phyloP scores from a whole-genome alignment of 1,284 basidiomycete genomes.

The Apiotrichum laibachii region DNA sequence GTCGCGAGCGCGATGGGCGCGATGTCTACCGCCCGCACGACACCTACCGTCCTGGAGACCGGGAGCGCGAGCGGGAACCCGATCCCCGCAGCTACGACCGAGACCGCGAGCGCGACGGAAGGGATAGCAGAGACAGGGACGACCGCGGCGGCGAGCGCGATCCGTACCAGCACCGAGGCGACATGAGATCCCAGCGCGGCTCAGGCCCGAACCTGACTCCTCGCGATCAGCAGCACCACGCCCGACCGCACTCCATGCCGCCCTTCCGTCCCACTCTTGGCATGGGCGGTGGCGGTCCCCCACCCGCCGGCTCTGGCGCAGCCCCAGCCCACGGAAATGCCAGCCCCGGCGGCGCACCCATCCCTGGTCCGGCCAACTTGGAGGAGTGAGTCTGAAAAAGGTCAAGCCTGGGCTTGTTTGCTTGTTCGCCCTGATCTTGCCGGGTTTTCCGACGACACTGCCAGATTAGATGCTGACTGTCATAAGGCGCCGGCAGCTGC shows the following conservation, averaged over 20 bases:
- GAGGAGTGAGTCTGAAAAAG: neutral
- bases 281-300: neutral
- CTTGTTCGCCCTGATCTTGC: too few relatives aligned
- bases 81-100: neutral
- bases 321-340: neutral
- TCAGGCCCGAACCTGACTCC: neutral
- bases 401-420: too few relatives aligned
- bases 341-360: neutral
- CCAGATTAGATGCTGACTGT: too few relatives aligned
- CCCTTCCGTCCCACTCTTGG: slow-evolving; percentile 5
- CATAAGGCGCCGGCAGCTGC: slow-evolving; percentile 68
- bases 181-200: neutral
- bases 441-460: too few relatives aligned
- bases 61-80: neutral
- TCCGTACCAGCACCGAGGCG: neutral
- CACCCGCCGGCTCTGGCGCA: neutral
- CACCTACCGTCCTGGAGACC: neutral
- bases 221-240: neutral
- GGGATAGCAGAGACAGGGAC: too few relatives aligned
- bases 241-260: slow-evolving; percentile 11
- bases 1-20: neutral
- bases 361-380: neutral
- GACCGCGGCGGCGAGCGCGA: neutral
- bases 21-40: neutral
- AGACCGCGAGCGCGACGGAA: neutral